A percentile compares a stretch with the other conserved stretches of the same genome.
Conservation (phyloP, 2,329 filamentous ascomycete species). For the Fusarium robinianum region DNA sequence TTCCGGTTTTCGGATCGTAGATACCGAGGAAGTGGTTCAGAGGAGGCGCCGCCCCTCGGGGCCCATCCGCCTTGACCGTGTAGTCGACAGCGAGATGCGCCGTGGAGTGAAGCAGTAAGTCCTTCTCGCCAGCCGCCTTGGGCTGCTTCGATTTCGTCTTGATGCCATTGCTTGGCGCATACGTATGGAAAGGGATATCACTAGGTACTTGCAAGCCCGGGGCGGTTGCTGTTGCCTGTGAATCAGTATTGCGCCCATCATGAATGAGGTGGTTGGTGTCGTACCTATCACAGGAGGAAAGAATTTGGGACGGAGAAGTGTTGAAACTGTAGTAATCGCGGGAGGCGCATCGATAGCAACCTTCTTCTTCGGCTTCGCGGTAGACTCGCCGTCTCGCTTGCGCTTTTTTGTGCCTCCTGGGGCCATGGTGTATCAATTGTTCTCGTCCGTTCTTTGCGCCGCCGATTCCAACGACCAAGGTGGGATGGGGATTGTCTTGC, state of each 20-base stretch:
- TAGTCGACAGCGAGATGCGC: slow-evolving; percentile 63
- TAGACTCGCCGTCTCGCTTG: slow-evolving; percentile 53
- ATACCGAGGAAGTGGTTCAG: slow-evolving; percentile 69
- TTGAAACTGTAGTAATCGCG: slow-evolving; percentile 50
- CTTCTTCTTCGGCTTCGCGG: slow-evolving; percentile 55
- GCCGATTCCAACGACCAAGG: slow-evolving; percentile 15
- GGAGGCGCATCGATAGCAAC: slow-evolving; percentile 51
- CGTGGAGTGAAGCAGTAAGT: slow-evolving; percentile 62
- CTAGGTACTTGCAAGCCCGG: slow-evolving; percentile 45
- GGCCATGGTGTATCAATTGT: slow-evolving; percentile 41
- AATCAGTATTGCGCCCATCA: slow-evolving; percentile 29
- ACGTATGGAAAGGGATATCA: slow-evolving; percentile 53
- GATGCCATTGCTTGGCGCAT: slow-evolving; percentile 46
- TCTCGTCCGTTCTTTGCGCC: slow-evolving; percentile 9
- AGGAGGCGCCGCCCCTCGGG: slow-evolving; percentile 41
- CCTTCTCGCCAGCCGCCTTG: slow-evolving; percentile 48
- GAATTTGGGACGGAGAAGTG: slow-evolving; percentile 50
- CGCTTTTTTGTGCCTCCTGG: slow-evolving; percentile 54
- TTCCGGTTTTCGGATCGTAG: slow-evolving; percentile 63
- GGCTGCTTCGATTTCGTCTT: slow-evolving; percentile 45
- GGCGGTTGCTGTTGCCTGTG: slow-evolving; percentile 38
- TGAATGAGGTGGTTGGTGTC: slow-evolving; percentile 11
- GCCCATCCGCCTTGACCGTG: slow-evolving; percentile 56
- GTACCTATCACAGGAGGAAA: slow-evolving; percentile 61
- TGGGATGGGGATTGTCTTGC: slow-evolving; percentile 33